Base-by-base conservation (phyloP, 805 yeast species). In the Wickerhamomyces ciferrii region DNA sequence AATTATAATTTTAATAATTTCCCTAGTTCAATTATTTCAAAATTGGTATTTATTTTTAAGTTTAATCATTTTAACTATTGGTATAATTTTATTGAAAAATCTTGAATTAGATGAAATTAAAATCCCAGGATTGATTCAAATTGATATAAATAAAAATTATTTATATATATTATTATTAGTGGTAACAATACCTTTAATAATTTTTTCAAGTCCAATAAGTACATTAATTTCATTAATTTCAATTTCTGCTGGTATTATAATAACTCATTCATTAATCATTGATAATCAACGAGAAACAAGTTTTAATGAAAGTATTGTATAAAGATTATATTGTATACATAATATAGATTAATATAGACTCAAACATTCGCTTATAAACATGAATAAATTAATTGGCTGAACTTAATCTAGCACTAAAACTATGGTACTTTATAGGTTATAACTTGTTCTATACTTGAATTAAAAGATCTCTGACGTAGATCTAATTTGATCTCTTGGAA, bases 281-380 rank as follows among this genome's bases (percentile, higher is more conserved):
- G 52, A 43, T 5, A 39, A 44, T 1, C 58, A 55, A 37, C 48
- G 51, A 2, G 59, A 56, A 32, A 55, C 59, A 3, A 48, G 54
- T 38, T 56, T 56, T 46, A 56, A 55, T 31, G 61, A 56, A 31
- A 42, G 50, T 32, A 46, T 47, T 38, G 55, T 52, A 4, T 52
- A 45, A 31, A 24, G 13, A 4, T 24, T 5, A 34, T 29, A 29
- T 10, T 8, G 11, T 29, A 29, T 8, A 29, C 10, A 29, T 29
- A 29, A 15, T 29, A 29, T 29, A 5, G 34, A 24, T 24, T 10
- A 24, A 7, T 24, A 24, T 31, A 15, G 35, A 31, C 14, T 7
- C 7, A 10, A 27, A 10, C 7, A 8, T 27, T 27, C 6, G 11
- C 15, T 27, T 27, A 27, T 5, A 10, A 27, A 7, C 8, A 23